Evolutionary conservation across 768 basidiomycete genomes (phyloP), one percentile per base, ranked within the genome.

Genomic region (Tylopilus sp.): DNA sequence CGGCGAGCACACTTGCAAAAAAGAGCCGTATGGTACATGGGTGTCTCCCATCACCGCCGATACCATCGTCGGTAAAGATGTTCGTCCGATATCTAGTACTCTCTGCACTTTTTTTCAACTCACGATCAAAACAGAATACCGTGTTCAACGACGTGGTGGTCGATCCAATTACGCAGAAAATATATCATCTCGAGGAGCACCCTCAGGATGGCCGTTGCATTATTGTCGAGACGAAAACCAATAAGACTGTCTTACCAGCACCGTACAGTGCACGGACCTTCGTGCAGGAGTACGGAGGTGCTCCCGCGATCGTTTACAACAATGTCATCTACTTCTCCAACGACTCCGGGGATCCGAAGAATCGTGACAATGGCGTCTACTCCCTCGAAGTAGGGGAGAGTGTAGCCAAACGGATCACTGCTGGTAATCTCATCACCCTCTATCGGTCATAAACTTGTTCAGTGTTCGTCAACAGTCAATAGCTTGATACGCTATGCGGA

Each of bases 211-310:
- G 79, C 1, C 74, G 87, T 4, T 72, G 62, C 33, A 79, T 83
- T 0, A 66, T 88, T 17, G 76, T 89, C 11, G 66, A 80, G 25
- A 80, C 80, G 0, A 37, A 59, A 21, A 71, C 68, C 1, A 14
- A 45, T 6, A 64, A 65, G 45, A 85, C 87, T 48, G 64, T 85
- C 7, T 73, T 84, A 11, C 78, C 78, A 3, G 58, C 67, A 22
- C 72, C 71, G 0, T 86, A 77, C 76, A 85, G 78, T 62, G 80
- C 72, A 17, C 70, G 78, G 22, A 76, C 76, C 1, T 69, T 71
- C 9, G 86, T 88, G 0, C 79, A 86, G 29, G 87, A 87, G 66
- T 89, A 88, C 51, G 87, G 88, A 0, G 87, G 88, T 13, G 79
- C 76, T 6, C 68, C 83, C 0, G 82, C 80, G 1, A 73, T 78